Conservation (phyloP, 83 land plant species). For the Thuja plicata region DNA sequence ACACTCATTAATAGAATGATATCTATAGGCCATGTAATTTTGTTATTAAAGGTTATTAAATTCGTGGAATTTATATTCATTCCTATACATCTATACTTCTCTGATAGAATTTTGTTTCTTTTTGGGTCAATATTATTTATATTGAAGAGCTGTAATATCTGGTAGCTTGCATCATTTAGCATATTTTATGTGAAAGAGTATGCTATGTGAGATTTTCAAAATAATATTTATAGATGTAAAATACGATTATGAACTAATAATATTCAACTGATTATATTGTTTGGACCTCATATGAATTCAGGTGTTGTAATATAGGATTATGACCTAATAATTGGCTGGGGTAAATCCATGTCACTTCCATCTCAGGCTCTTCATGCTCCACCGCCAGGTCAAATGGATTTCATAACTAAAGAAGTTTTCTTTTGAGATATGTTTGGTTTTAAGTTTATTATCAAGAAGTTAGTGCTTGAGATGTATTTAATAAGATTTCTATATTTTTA, state of each 20-base stretch:
- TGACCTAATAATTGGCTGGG: slow-evolving; percentile 99
- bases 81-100: too few relatives aligned
- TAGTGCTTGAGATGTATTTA: neutral
- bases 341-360: slow-evolving; percentile 95
- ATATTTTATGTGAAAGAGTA: too few relatives aligned
- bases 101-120: neutral
- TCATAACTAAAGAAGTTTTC: slow-evolving; percentile 90
- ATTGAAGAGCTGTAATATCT: neutral
- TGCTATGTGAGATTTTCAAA: too few relatives aligned
- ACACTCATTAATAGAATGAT: neutral
- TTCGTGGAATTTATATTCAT: too few relatives aligned
- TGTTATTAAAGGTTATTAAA: too few relatives aligned
- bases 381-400: slow-evolving; percentile 99
- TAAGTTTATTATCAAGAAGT: too few relatives aligned
- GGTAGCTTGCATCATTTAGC: neutral
- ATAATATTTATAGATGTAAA: too few relatives aligned
- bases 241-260: too few relatives aligned
- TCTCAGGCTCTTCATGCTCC: slow-evolving; percentile 99
- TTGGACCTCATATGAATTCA: too few relatives aligned
- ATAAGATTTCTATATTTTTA: neutral
- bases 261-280: too few relatives aligned
- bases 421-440: neutral
- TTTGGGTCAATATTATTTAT: neutral
- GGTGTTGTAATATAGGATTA: slow-evolving; percentile 95
- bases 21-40: neutral